Base-by-base conservation (phyloP, 2,329 filamentous ascomycete genomes). In the Acrocalymma vagum region DNA sequence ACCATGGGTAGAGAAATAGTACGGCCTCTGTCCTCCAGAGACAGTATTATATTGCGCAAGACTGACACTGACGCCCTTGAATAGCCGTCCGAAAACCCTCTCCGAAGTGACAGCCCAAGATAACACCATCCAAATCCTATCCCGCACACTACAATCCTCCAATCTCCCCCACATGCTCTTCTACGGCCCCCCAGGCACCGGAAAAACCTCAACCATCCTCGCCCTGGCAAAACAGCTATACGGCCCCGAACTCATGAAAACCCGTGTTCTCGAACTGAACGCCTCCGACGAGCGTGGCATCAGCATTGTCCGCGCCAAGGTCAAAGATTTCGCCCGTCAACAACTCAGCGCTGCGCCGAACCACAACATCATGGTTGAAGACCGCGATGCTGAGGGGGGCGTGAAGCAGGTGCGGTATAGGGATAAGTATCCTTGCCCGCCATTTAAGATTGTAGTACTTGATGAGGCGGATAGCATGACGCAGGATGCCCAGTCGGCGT, bases 1-100 rank as follows among this genome's bases (percentile, higher is more conserved):
- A 65, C 94, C 94, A 61, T 99, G 94, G 94, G 93, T 97, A 37
- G 94, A 97, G 77, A 97, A 97, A 88, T 97, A 96, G 93, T 96
- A 78, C 41, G 67, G 49, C 18, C 24, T 25, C 11, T 11, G n/a
- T n/a, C n/a, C n/a, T n/a, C n/a, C n/a, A n/a, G n/a, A n/a, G n/a
- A n/a, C n/a, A n/a, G n/a, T n/a, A n/a, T n/a, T n/a, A n/a, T n/a
- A n/a, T n/a, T n/a, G n/a, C n/a, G 13, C 18, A 23, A 20, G 14
- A 27, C 54, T 62, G 31, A 61, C 40, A 36, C 25, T 10, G 2
- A 4, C 13, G 39, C 45, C 3, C n/a, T n/a, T n/a, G n/a, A n/a
- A n/a, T 54, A 97, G 93, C 69, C 92, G 94, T 29, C 95, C 94
- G 18, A 96, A 95, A 73, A 91, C 86, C 9, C 84, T 99, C 33